phyloP scores from a whole-genome alignment of 2,329 filamentous ascomycete species.

The Trichoderma koningii region DNA sequence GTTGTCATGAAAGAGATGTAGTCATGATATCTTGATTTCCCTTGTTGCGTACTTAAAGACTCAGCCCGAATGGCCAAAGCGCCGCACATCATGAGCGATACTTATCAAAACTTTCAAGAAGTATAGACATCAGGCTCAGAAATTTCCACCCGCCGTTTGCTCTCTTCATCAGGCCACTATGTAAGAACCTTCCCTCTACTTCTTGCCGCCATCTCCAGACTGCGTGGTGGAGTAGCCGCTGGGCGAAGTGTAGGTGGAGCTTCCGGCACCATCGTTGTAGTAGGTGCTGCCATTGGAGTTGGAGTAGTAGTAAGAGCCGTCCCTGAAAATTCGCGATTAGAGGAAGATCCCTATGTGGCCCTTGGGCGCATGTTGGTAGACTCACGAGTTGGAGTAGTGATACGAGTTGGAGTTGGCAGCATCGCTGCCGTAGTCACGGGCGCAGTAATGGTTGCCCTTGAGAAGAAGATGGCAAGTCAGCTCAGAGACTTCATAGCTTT shows the following conservation, averaged over 20 bases:
- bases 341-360: too few relatives aligned
- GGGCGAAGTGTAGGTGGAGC: constrained; percentile 62
- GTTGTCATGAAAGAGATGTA: neutral
- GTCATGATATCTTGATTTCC: neutral
- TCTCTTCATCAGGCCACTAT: neutral
- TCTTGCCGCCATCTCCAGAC: constrained; percentile 24
- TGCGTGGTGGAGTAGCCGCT: constrained; percentile 39
- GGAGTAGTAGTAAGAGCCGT: constrained; percentile 74
- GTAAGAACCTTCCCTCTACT: neutral
- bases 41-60: too few relatives aligned
- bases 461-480: neutral
- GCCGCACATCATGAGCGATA: neutral
- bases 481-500: neutral
- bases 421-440: constrained; percentile 61
- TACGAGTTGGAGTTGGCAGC: constrained; percentile 61
- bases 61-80: too few relatives aligned
- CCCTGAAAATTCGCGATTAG: constrained; percentile 37
- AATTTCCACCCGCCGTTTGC: too few relatives aligned
- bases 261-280: constrained; percentile 62
- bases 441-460: constrained; percentile 69
- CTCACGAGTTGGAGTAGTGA: constrained; percentile 67
- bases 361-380: constrained; percentile 8
- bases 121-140: neutral
- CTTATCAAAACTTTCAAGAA: neutral
- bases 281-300: constrained; percentile 70